Conservation (phyloP, 345 rosid species). For the Pistacia vera region DNA sequence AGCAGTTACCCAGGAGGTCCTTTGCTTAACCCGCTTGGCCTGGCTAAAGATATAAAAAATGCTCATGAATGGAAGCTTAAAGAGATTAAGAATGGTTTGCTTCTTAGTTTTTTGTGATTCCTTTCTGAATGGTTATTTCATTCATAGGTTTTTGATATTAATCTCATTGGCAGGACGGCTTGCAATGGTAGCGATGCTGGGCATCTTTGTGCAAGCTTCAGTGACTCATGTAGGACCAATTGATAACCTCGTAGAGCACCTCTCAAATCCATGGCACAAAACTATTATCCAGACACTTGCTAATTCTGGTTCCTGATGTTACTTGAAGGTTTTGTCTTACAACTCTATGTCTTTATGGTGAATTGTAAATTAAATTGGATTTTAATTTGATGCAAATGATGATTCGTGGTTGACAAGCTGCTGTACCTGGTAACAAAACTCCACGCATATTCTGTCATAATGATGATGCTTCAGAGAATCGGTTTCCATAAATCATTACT, state of each 20-base stretch:
- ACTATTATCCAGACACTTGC: slow-evolving; percentile 82
- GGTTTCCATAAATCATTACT: background rate
- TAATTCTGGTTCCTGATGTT: slow-evolving; percentile 33
- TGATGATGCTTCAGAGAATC: background rate
- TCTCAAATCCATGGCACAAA: slow-evolving; percentile 89
- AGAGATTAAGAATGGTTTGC: slow-evolving; percentile 85
- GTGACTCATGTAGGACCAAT: slow-evolving; percentile 92
- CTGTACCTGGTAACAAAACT: background rate
- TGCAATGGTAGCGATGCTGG: slow-evolving; percentile 94
- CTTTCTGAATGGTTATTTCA: background rate
- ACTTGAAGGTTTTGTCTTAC: background rate
- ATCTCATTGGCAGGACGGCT: slow-evolving; percentile 57
- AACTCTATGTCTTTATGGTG: background rate
- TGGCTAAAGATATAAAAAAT: slow-evolving; percentile 74
- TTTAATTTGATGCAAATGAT: slow-evolving; percentile 1
- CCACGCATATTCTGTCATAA: background rate
- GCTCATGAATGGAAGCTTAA: slow-evolving; percentile 84
- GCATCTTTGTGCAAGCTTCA: slow-evolving; percentile 84
- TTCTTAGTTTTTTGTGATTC: background rate
- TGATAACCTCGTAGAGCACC: slow-evolving; percentile 83
- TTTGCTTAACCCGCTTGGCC: slow-evolving; percentile 82
- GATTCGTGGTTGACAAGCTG: background rate
- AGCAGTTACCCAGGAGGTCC: slow-evolving; percentile 96
- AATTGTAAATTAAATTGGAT: background rate
- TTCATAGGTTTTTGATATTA: background rate